Conservation (phyloP, 768 basidiomycete species). For the Hydnomerulius pinastri region DNA sequence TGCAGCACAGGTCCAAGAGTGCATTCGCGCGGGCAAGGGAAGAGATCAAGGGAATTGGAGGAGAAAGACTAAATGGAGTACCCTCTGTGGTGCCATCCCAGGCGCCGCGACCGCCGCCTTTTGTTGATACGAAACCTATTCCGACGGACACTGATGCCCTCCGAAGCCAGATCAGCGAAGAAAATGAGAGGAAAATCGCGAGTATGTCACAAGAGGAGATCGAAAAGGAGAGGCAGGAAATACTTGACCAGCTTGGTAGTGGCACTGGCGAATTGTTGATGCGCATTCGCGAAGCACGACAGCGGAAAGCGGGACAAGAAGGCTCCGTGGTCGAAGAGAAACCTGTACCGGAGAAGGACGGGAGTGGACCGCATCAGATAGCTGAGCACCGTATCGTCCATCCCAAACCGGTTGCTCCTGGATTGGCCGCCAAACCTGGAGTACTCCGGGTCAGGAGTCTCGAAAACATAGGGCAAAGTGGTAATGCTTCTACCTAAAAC, state of each 20-base stretch:
- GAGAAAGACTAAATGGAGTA: slow-evolving; percentile 15
- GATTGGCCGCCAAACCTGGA: slow-evolving; percentile 20
- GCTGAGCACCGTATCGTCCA: background rate
- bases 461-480: slow-evolving; percentile 24
- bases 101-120: background rate
- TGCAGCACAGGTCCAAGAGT: slow-evolving; percentile 64
- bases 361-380: background rate
- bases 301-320: background rate
- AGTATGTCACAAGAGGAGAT: slow-evolving; percentile 73
- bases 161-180: slow-evolving; percentile 59
- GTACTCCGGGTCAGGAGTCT: slow-evolving; percentile 33
- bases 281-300: slow-evolving; percentile 8
- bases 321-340: background rate
- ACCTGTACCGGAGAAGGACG: background rate
- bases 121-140: slow-evolving; percentile 14
- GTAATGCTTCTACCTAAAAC: slow-evolving; percentile 11
- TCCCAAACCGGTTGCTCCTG: slow-evolving; percentile 4
- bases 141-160: slow-evolving; percentile 41
- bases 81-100: slow-evolving; percentile 30
- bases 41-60: slow-evolving; percentile 26
- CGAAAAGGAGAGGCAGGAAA: slow-evolving; percentile 61
- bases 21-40: slow-evolving; percentile 57
- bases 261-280: slow-evolving; percentile 63
- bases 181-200: slow-evolving; percentile 64
- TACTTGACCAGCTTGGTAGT: slow-evolving; percentile 72